These are phyloP conservation scores for Cymodocea nodosa DNA, from an alignment of 116 monocot genomes.

Conservation along the genomic window DNA sequence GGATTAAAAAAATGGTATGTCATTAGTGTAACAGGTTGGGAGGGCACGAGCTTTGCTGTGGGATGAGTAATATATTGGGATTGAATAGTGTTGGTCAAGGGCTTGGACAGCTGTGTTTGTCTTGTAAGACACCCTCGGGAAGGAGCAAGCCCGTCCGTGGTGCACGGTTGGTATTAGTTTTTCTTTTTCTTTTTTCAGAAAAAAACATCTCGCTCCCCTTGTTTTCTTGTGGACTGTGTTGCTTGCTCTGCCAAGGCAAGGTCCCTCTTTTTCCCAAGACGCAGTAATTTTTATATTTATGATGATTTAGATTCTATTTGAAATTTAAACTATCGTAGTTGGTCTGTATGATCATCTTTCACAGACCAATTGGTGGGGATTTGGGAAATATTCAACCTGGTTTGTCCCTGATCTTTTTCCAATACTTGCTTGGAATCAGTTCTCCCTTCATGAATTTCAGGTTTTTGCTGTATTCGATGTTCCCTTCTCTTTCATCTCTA, in stretches of 20 bases:
- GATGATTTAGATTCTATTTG: too few species aligned
- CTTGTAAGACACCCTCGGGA: slow-evolving; percentile 4
- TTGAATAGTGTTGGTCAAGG: not conserved
- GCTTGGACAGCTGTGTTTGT: not conserved
- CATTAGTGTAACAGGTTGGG: not conserved
- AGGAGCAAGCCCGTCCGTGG: not conserved
- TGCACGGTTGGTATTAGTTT: not conserved
- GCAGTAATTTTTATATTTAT: too few species aligned
- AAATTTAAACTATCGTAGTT: not conserved
- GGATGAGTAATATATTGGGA: not conserved
- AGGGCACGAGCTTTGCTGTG: not conserved
- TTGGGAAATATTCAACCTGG: not conserved
- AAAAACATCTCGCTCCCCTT: too few species aligned
- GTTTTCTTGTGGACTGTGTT: too few species aligned
- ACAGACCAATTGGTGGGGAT: slow-evolving; percentile 8
- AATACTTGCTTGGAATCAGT: not conserved
- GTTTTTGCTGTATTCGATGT: not conserved
- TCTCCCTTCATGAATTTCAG: not conserved
- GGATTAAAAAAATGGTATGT: not conserved
- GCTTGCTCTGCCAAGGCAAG: too few species aligned
- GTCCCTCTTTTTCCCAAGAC: too few species aligned
- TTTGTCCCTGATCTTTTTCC: not conserved
- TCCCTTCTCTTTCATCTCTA: not conserved
- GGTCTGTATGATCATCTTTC: not conserved
- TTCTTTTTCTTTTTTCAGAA: not conserved